A percentile compares a stretch with the other conserved stretches of the same genome.
Conservation (phyloP, 345 rosid species). For the Xanthoceras sorbifolium region DNA sequence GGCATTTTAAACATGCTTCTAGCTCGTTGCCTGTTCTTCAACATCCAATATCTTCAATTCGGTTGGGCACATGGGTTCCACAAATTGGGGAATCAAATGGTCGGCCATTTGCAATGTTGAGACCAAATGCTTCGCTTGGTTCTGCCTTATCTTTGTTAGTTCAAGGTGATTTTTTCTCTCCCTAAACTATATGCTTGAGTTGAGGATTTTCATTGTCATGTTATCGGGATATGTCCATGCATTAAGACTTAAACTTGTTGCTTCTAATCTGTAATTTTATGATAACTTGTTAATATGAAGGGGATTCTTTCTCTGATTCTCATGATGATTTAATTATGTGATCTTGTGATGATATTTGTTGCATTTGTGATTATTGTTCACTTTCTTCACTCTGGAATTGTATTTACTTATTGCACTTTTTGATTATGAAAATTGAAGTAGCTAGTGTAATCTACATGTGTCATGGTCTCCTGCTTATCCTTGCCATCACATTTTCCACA, state of each 20-base stretch:
- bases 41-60: conserved; percentile 78
- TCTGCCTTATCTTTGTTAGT: conserved; percentile 70
- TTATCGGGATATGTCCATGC: not conserved
- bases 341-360: not conserved
- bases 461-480: conserved; percentile 11
- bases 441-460: not conserved
- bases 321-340: not conserved
- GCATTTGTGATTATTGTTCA: not conserved
- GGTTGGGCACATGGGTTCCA: conserved; percentile 93
- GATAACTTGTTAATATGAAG: not conserved
- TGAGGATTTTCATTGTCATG: not conserved
- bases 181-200: not conserved
- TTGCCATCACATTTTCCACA: conserved; percentile 33
- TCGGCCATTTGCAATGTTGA: conserved; percentile 62
- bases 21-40: conserved; percentile 89
- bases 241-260: not conserved
- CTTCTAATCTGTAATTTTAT: not conserved
- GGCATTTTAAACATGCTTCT: conserved; percentile 86
- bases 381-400: not conserved
- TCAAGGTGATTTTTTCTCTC: conserved; percentile 51
- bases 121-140: conserved; percentile 72
- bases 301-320: not conserved
- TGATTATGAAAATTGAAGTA: not conserved
- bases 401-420: not conserved
- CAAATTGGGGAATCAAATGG: conserved; percentile 75